phyloP scores from a whole-genome alignment of 768 basidiomycete genomes.

The Termitomyces sp. region DNA sequence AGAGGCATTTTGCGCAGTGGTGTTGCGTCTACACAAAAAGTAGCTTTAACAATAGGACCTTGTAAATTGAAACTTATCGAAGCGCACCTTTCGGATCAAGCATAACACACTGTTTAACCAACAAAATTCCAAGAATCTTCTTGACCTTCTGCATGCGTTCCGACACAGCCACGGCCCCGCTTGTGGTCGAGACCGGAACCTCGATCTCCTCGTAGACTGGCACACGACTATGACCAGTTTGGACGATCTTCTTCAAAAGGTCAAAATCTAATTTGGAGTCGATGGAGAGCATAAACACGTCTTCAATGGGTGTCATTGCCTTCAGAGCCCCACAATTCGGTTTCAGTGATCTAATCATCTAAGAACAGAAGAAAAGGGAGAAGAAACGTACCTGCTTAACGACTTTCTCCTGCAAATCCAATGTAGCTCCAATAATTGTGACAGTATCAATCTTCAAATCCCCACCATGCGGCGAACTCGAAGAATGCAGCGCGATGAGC shows the following conservation, averaged over 20 bases:
- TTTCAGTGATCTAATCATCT: neutral
- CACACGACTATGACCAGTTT: conserved; percentile 78
- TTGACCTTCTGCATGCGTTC: conserved; percentile 50
- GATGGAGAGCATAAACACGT: conserved; percentile 86
- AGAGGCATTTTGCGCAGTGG: conserved; percentile 80
- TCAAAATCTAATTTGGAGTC: conserved; percentile 79
- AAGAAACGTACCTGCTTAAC: conserved; percentile 47
- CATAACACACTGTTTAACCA: conserved; percentile 87
- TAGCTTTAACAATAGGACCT: neutral
- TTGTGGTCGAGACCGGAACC: conserved; percentile 36
- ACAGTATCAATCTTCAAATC: conserved; percentile 86
- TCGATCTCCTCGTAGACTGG: conserved; percentile 80
- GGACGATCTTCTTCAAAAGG: conserved; percentile 67
- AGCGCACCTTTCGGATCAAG: conserved; percentile 73
- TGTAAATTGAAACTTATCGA: neutral
- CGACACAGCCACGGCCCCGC: conserved; percentile 5
- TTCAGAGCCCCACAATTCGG: conserved; percentile 13
- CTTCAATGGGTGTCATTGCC: conserved; percentile 78
- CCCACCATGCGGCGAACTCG: conserved; percentile 67
- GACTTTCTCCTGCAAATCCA: conserved; percentile 86
- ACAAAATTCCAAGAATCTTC: conserved; percentile 80
- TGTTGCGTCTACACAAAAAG: conserved; percentile 55
- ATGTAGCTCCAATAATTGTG: conserved; percentile 82
- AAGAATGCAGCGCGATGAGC: conserved; percentile 83
- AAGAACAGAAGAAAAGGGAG: neutral